phyloP scores from a whole-genome alignment of 1,284 basidiomycete species.

The Apiotrichum akiyoshidainum region DNA sequence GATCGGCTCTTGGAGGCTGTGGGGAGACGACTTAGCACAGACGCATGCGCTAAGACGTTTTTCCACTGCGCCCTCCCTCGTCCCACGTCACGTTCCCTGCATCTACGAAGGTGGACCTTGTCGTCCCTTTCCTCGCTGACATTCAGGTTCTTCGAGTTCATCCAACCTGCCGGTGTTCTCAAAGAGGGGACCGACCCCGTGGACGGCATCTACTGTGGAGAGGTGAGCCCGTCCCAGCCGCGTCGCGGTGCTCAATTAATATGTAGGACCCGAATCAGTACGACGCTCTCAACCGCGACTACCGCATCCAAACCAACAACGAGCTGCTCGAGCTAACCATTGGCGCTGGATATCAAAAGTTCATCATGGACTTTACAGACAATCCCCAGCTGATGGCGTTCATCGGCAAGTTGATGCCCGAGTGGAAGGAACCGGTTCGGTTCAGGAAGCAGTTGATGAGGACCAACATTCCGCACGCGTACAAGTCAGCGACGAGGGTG shows the following conservation, averaged over 20 bases:
- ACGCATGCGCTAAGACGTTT: background rate
- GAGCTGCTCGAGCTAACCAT: slow-evolving; percentile 6
- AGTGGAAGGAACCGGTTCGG: slow-evolving; percentile 14
- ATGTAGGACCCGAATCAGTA: background rate
- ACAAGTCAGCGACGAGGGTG: slow-evolving; percentile 12
- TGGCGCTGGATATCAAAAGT: slow-evolving; percentile 3
- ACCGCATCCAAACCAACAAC: slow-evolving; percentile 11
- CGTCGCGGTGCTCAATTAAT: background rate
- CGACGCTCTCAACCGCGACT: background rate
- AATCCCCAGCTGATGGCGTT: slow-evolving; percentile 10
- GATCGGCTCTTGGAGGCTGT: no score
- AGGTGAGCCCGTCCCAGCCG: slow-evolving; percentile 1
- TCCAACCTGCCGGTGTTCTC: slow-evolving; percentile 10
- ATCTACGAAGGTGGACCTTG: background rate
- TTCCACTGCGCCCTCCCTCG: background rate
- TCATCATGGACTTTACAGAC: slow-evolving; percentile 13
- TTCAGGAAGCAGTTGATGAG: slow-evolving; percentile 18
- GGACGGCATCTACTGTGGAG: slow-evolving; percentile 18
- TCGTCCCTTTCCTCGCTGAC: background rate
- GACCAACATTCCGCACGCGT: slow-evolving; percentile 19
- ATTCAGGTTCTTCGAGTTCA: slow-evolving; percentile 16
- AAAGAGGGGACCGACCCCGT: slow-evolving; percentile 11
- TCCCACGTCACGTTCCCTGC: no score
- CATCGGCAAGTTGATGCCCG: slow-evolving; percentile 9
- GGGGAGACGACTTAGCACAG: no score